phyloP scores from a whole-genome alignment of 352 stramenopile species.

The Globisporangium spinosum region DNA sequence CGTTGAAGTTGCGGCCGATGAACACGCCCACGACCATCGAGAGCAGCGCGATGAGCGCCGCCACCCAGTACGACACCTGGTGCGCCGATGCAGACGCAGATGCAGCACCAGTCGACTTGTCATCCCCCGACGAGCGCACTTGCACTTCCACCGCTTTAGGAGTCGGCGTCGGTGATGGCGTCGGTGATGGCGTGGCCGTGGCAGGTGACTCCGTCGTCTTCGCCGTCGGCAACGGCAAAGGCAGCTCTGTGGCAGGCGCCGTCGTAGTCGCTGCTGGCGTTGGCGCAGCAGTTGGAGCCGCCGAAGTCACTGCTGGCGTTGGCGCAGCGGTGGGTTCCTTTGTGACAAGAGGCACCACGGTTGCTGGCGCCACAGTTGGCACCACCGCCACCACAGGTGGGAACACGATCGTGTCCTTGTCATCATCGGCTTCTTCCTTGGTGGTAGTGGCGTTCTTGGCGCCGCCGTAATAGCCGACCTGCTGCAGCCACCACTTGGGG shows the following conservation, averaged over 20 bases:
- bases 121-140: conserved; percentile 10
- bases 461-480: conserved; percentile 68
- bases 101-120: conserved; percentile 7
- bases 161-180: not conserved
- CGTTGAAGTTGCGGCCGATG: conserved; percentile 53
- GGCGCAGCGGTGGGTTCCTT: conserved; percentile 10
- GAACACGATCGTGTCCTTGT: conserved; percentile 6
- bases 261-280: not conserved
- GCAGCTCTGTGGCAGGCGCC: not conserved
- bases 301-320: not conserved
- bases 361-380: conserved; percentile 10
- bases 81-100: conserved; percentile 7
- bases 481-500: conserved; percentile 78
- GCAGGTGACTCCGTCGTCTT: not conserved
- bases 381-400: not conserved
- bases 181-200: not conserved
- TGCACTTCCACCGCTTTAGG: conserved; percentile 4
- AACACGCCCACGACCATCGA: conserved; percentile 44
- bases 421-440: not conserved
- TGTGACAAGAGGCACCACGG: not conserved
- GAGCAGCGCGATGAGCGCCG: conserved; percentile 45
- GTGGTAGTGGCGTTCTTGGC: conserved; percentile 12
- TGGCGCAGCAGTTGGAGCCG: conserved; percentile 1
- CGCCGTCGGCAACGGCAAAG: not conserved
- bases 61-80: conserved; percentile 48